Evolutionary conservation across 345 rosid species (phyloP).

Genomic region (Pistacia vera): DNA sequence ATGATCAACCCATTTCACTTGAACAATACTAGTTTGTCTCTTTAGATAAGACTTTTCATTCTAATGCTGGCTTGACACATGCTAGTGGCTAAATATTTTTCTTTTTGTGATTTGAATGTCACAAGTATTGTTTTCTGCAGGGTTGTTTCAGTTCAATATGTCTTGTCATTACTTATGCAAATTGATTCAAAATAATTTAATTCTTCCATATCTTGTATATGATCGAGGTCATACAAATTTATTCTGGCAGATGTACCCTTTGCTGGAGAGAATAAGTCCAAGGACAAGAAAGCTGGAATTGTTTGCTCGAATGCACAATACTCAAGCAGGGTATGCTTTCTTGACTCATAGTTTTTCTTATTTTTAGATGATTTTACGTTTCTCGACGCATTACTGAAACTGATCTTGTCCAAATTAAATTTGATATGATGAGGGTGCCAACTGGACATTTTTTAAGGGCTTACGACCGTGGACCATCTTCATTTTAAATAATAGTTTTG

Average conservation of each 20-base stretch:
- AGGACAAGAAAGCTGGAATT: constrained; percentile 92
- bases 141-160: background rate
- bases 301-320: constrained; percentile 99
- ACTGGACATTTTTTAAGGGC: background rate
- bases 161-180: background rate
- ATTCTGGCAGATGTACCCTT: constrained; percentile 80
- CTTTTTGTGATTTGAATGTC: background rate
- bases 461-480: background rate
- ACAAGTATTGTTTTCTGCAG: background rate
- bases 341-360: constrained; percentile 3
- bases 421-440: constrained; percentile 6
- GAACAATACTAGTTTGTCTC: background rate
- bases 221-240: constrained; percentile 9
- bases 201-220: background rate
- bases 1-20: background rate
- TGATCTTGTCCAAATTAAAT: background rate
- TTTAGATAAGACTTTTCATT: background rate
- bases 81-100: background rate
- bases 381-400: background rate
- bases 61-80: constrained; percentile 15
- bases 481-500: background rate
- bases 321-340: constrained; percentile 83
- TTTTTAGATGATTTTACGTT: background rate
- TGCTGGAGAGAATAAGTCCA: constrained; percentile 98
- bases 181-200: background rate